Base-by-base conservation (phyloP, 345 rosid genomes). In the Moringa oleifera region DNA sequence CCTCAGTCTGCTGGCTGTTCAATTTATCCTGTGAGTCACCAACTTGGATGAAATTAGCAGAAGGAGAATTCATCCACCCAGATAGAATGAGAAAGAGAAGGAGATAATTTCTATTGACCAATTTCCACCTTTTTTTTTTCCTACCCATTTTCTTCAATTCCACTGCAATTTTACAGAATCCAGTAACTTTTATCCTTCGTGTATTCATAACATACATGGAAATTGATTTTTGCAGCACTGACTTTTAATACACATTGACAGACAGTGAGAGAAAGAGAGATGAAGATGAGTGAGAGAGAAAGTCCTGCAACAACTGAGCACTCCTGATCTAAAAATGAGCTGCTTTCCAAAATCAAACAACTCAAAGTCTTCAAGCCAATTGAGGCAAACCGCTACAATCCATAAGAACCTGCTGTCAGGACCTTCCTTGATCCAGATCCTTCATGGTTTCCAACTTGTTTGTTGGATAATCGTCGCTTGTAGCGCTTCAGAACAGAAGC, bases 401-500 rank as follows among this genome's bases (percentile, higher is more conserved):
- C 59, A 51, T 71, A 64, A 55, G 80, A 28, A 41, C 77, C 64
- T 19, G 61, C 31, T 19, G 66, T 21, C 1, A 59, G 18, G 61
- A 66, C 64, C 70, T 81, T 86, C 71, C 84, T 69, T n/a, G 76
- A 65, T n/a, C 80, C 75, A 1, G 75, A 68, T 45, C 74, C 74
- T 52, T 83, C 85, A 19, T 73, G 74, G 33, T 36, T 20, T 53
- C 72, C 75, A 1, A 45, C 51, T 0, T 76, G 80, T 62, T 80
- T 91, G 80, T 56, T 82, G 25, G 96, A 71, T 67, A 95, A 75
- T 23, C 98, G 70, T 19, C 99, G 91, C 60, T 84, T 95, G 81
- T 95, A 95, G 52, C 99, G 90, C 63, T 95, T 95, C 51, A 95
- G 88, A 28, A 95, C 99, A 7, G 99, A 91, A n/a, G 94, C 89